Evolutionary conservation across 352 stramenopile genomes (phyloP).

Genomic region (Phytophthora citricola): DNA sequence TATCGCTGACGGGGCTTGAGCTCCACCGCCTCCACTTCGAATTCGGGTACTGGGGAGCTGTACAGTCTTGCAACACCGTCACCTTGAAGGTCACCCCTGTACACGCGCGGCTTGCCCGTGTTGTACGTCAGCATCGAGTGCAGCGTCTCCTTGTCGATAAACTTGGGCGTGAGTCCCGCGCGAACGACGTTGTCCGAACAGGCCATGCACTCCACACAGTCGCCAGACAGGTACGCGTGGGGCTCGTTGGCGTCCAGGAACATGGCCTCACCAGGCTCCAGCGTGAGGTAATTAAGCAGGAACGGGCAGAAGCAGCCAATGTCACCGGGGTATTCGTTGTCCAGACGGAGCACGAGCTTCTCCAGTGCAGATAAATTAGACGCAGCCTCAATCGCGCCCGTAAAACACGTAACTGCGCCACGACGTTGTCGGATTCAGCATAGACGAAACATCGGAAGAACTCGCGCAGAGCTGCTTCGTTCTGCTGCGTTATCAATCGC

Average conservation of each 20-base stretch:
- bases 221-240: slow-evolving; percentile 98
- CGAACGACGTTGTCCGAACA: slow-evolving; percentile 99
- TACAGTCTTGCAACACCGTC: slow-evolving; percentile 84
- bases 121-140: slow-evolving; percentile 98
- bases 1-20: slow-evolving; percentile 49
- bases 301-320: slow-evolving; percentile 98
- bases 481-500: slow-evolving; percentile 44
- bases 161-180: slow-evolving; percentile 98
- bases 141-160: slow-evolving; percentile 98
- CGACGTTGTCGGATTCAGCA: slow-evolving; percentile 70
- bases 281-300: slow-evolving; percentile 97
- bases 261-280: slow-evolving; percentile 96
- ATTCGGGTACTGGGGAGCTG: slow-evolving; percentile 91
- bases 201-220: slow-evolving; percentile 99
- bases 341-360: slow-evolving; percentile 91
- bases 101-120: slow-evolving; percentile 38
- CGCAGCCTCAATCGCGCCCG: slow-evolving; percentile 70
- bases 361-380: slow-evolving; percentile 53
- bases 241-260: slow-evolving; percentile 99
- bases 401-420: slow-evolving; percentile 77
- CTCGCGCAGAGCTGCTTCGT: slow-evolving; percentile 54
- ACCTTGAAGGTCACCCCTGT: slow-evolving; percentile 29
- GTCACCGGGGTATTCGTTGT: slow-evolving; percentile 96
- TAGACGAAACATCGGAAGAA: slow-evolving; percentile 88
- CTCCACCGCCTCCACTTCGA: slow-evolving; percentile 85